Evolutionary conservation across 179 eudicot genomes (phyloP).

Genomic region (Amaranthus tricolor): DNA sequence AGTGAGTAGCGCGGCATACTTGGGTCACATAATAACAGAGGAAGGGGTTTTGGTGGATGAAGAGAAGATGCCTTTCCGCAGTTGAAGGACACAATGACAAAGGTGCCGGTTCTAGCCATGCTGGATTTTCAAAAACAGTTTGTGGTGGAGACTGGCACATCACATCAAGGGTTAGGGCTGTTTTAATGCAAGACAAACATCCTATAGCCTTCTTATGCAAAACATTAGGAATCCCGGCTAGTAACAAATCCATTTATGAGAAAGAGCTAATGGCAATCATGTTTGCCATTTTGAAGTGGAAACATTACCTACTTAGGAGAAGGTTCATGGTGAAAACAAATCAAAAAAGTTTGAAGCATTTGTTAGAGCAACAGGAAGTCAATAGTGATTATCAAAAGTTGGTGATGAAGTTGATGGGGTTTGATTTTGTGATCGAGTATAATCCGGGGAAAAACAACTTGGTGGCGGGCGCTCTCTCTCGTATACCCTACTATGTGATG

Average conservation of each 20-base stretch:
- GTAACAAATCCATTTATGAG: neutral
- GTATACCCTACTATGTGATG: too few relatives aligned
- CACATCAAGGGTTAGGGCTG: neutral
- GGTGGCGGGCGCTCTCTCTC: conserved; percentile 9
- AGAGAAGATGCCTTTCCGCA: neutral
- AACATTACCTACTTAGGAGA: too few relatives aligned
- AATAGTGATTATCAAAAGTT: too few relatives aligned
- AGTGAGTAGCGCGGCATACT: neutral
- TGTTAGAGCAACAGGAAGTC: too few relatives aligned
- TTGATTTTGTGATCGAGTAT: neutral
- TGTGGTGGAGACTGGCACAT: neutral
- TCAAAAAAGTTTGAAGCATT: too few relatives aligned
- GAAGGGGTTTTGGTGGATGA: neutral
- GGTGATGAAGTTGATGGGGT: neutral
- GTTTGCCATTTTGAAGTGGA: neutral
- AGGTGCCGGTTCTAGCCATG: neutral
- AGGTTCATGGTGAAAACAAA: too few relatives aligned
- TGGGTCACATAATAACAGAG: neutral
- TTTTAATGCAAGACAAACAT: neutral
- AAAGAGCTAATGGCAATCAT: neutral
- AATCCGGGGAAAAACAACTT: neutral
- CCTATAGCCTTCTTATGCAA: neutral
- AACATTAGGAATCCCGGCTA: neutral
- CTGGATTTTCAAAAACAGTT: too few relatives aligned
- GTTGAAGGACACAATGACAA: neutral